A percentile compares a stretch with the other conserved stretches of the same genome.
These are phyloP conservation scores for Hypholoma fasciculare DNA, from an alignment of 768 basidiomycete genomes.

Conservation along the genomic window DNA sequence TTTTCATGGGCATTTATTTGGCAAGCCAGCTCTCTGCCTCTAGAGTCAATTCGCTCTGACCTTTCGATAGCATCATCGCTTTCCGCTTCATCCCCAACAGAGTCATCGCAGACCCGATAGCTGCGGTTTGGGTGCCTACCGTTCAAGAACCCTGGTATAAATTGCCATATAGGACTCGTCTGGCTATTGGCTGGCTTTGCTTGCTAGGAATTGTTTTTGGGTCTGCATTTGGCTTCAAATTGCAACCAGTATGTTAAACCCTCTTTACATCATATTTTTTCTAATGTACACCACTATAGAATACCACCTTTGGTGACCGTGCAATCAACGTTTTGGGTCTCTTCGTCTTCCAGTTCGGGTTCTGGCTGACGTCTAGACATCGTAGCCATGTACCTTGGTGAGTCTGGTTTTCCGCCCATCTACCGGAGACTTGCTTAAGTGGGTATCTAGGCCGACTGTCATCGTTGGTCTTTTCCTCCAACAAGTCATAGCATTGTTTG, in stretches of 20 bases:
- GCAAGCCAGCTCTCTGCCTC: conserved; percentile 44
- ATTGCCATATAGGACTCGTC: conserved; percentile 48
- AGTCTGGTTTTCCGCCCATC: conserved; percentile 14
- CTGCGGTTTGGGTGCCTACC: conserved; percentile 65
- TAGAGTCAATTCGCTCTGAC: not conserved
- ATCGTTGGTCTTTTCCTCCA: conserved; percentile 86
- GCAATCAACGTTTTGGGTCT: conserved; percentile 83
- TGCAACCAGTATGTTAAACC: conserved; percentile 39
- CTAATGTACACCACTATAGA: conserved; percentile 16
- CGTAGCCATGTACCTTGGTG: conserved; percentile 73
- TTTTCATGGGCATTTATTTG: conserved; percentile 83
- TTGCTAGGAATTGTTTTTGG: conserved; percentile 81
- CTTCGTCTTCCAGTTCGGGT: conserved; percentile 74
- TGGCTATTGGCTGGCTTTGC: conserved; percentile 73
- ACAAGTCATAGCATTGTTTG: conserved; percentile 85
- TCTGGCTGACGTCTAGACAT: conserved; percentile 67
- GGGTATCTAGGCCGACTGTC: conserved; percentile 69
- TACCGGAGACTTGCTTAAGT: not conserved
- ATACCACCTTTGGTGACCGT: conserved; percentile 72
- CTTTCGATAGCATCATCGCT: conserved; percentile 63
- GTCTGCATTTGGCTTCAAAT: conserved; percentile 79
- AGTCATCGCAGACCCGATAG: conserved; percentile 69
- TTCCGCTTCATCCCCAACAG: conserved; percentile 84
- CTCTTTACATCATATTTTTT: conserved; percentile 36
- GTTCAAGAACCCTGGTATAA: conserved; percentile 70